Percentiles rank a stretch among this genome's conserved stretches.
Conservation (phyloP, 257 asterid species). For the Solanum virginianum region DNA sequence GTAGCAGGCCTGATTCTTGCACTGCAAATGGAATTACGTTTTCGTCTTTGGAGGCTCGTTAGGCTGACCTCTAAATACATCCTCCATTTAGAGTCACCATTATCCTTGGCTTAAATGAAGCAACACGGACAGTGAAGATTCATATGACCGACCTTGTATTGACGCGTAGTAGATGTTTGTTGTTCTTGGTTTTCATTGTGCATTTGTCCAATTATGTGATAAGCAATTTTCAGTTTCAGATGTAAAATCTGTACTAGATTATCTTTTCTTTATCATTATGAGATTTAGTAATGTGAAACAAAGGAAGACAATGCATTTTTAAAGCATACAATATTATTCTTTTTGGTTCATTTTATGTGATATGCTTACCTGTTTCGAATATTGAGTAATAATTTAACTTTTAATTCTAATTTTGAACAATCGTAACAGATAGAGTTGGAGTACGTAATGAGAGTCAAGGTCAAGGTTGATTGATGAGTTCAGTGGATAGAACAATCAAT, state of each 20-base stretch:
- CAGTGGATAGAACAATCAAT: no score
- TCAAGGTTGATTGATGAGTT: no score
- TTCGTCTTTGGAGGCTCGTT: neutral
- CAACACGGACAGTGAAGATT: neutral
- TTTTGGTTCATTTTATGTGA: neutral
- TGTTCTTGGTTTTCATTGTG: neutral
- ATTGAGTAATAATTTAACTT: no score
- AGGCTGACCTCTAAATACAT: neutral
- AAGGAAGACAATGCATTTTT: neutral
- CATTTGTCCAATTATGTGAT: neutral
- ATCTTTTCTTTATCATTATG: no score
- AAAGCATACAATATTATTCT: no score
- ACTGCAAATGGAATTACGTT: neutral
- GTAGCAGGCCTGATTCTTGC: neutral
- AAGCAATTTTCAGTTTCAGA: no score
- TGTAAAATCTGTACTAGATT: no score
- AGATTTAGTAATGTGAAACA: no score
- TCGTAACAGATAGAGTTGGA: no score
- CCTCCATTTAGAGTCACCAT: neutral
- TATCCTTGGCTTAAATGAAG: neutral
- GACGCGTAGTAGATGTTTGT: neutral
- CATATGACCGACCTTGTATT: neutral
- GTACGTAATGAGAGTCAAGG: no score
- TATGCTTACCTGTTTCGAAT: neutral
- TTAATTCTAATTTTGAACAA: no score